Conservation (phyloP, 1,284 basidiomycete species). For the Sporisorium exsertum region DNA sequence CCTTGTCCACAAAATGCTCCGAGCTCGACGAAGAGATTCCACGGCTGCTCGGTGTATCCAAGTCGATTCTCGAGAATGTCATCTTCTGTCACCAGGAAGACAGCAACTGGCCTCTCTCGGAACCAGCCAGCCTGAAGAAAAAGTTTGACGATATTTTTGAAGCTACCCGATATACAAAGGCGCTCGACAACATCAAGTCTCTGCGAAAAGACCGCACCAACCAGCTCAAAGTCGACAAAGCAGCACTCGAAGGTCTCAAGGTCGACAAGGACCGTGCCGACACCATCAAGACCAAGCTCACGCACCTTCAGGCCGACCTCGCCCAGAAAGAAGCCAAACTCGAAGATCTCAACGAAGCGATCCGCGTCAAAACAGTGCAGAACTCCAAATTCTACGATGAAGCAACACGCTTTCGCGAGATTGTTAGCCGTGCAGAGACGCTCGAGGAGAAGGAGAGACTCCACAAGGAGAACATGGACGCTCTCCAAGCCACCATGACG, state of each 20-base stretch:
- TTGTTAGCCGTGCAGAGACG: conserved; percentile 80
- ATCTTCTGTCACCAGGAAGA: conserved; percentile 99
- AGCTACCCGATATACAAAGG: conserved; percentile 88
- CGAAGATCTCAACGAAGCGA: conserved; percentile 56
- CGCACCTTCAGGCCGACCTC: conserved; percentile 48
- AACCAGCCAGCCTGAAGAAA: conserved; percentile 91
- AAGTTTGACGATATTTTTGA: conserved; percentile 99
- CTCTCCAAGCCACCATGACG: conserved; percentile 74
- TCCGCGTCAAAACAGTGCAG: conserved; percentile 74
- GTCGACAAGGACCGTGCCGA: conserved; percentile 88
- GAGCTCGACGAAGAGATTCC: conserved; percentile 94
- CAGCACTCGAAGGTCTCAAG: conserved; percentile 82
- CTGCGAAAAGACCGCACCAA: conserved; percentile 82
- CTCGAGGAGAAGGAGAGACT: conserved; percentile 78
- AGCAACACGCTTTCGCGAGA: conserved; percentile 84
- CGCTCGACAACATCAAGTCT: conserved; percentile 88
- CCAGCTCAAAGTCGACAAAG: conserved; percentile 93
- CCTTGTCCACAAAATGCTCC: conserved; percentile 66
- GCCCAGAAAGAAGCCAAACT: conserved; percentile 56
- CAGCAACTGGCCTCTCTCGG: conserved; percentile 95
- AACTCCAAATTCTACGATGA: conserved; percentile 87
- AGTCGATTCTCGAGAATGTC: conserved; percentile 96
- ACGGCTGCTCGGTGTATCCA: conserved; percentile 87
- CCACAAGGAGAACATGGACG: conserved; percentile 77
- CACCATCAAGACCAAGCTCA: conserved; percentile 69